Evolutionary conservation across 2,329 filamentous ascomycete species (phyloP).

Genomic region (Microcyclosporella mali): DNA sequence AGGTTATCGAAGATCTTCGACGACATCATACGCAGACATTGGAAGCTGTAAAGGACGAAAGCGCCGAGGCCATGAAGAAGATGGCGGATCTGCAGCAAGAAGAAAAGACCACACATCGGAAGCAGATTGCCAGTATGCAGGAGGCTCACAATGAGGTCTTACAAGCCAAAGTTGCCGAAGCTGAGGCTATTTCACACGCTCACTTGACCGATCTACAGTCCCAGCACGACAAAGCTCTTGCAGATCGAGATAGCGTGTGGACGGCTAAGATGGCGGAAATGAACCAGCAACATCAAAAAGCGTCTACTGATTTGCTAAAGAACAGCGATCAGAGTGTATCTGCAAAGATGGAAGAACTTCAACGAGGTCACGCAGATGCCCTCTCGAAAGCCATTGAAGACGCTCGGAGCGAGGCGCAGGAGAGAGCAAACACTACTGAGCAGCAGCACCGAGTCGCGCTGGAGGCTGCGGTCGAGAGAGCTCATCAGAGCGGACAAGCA

Average conservation of each 20-base stretch:
- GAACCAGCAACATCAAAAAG: constrained; percentile 15
- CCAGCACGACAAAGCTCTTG: constrained; percentile 14
- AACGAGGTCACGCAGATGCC: constrained; percentile 11
- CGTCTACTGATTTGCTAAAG: constrained; percentile 11
- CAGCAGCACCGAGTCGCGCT: constrained; percentile 17
- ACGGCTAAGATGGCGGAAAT: constrained; percentile 15
- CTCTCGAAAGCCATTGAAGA: constrained; percentile 10
- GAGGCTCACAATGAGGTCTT: constrained; percentile 1
- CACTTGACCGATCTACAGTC: constrained; percentile 6
- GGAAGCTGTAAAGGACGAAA: constrained; percentile 7
- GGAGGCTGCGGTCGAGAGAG: constrained; percentile 17
- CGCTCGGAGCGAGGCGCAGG: constrained; percentile 14
- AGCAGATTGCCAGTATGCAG: constrained; percentile 9
- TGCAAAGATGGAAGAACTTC: constrained; percentile 8
- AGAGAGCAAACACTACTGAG: constrained; percentile 10
- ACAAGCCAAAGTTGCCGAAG: constrained; percentile 12
- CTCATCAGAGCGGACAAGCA: constrained; percentile 15
- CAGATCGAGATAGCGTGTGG: constrained; percentile 20
- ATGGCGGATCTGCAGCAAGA: constrained; percentile 6
- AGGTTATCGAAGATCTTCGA: constrained; percentile 6
- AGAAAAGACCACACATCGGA: constrained; percentile 2
- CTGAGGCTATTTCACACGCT: constrained; percentile 10
- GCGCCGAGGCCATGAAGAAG: constrained; percentile 5
- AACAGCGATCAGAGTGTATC: constrained; percentile 13
- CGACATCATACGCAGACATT: not conserved